Percentiles rank a stretch among this genome's conserved stretches.
Conservation (phyloP, 805 yeast genomes). For the Nakazawaea ishiwadae region DNA sequence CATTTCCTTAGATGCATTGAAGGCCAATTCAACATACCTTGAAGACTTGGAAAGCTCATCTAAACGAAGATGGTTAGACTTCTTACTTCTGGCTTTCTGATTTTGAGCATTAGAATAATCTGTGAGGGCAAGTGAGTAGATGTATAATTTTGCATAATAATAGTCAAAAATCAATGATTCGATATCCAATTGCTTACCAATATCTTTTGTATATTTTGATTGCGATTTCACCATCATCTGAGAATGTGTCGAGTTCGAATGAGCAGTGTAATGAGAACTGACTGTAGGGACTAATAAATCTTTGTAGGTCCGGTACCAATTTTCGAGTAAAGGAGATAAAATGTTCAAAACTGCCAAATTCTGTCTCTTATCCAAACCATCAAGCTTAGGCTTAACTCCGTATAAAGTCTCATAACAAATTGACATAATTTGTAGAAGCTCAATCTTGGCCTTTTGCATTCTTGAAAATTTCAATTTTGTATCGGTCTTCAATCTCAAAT, state of each 20-base stretch:
- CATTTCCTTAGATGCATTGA: slow-evolving; percentile 77
- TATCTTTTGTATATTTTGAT: slow-evolving; percentile 33
- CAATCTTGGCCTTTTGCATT: slow-evolving; percentile 73
- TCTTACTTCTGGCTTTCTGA: slow-evolving; percentile 18
- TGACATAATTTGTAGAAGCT: slow-evolving; percentile 70
- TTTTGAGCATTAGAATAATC: slow-evolving; percentile 35
- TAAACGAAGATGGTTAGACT: slow-evolving; percentile 38
- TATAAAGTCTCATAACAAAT: slow-evolving; percentile 83
- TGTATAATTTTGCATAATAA: slow-evolving; percentile 78
- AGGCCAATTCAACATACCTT: slow-evolving; percentile 76
- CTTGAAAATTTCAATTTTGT: slow-evolving; percentile 46
- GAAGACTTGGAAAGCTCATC: slow-evolving; percentile 73
- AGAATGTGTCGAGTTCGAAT: slow-evolving; percentile 8
- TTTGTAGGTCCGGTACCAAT: slow-evolving; percentile 68
- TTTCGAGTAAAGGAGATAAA: slow-evolving; percentile 69
- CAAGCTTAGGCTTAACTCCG: slow-evolving; percentile 54
- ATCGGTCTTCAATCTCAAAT: slow-evolving; percentile 22
- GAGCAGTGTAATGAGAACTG: slow-evolving; percentile 28
- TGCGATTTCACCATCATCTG: slow-evolving; percentile 24
- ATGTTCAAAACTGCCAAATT: slow-evolving; percentile 68
- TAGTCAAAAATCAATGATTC: slow-evolving; percentile 79
- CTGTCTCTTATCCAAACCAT: slow-evolving; percentile 51
- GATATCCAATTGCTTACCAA: slow-evolving; percentile 44
- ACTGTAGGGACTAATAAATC: slow-evolving; percentile 45
- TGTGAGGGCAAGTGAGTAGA: slow-evolving; percentile 76